Evolutionary conservation across 2,329 filamentous ascomycete genomes (phyloP), one percentile per base, ranked within the genome.

Genomic region (Xylariaceae sp.): DNA sequence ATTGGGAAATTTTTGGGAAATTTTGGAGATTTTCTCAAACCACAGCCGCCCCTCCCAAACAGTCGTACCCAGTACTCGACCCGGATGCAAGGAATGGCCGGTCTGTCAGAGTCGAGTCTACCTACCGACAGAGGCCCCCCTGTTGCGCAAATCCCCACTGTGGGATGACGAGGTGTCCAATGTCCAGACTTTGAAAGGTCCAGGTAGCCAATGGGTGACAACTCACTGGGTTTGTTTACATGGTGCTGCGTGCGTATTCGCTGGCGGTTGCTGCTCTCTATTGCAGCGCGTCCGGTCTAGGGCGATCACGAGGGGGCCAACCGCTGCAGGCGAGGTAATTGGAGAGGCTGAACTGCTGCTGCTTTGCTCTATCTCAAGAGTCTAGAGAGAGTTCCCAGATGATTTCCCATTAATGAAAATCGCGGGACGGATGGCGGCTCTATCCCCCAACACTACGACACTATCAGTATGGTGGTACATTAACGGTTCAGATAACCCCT

Each of bases 1-100:
- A 50, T 48, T 56, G 45, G 52, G 44, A 50, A 49, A 42, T 36
- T 54, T 54, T 59, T 54, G 58, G 54, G 58, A 55, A 59, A 59
- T 57, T 60, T 63, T 61, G 55, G 56, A 55, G 45, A 53, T 48
- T 37, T n/a, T n/a, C 5, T 11, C 32, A 48, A 43, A 21, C 41
- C 29, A n/a, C n/a, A n/a, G n/a, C n/a, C n/a, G n/a, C n/a, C n/a
- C n/a, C n/a, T n/a, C n/a, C n/a, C n/a, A n/a, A n/a, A n/a, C n/a
- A n/a, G n/a, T 54, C 45, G 57, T 60, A 45, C 45, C 50, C 23
- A 50, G 38, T 58, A 61, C 58, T 21, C 40, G 37, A 10, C 14
- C 2, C 4, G 4, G 7, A 8, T 7, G 10, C 42, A 8, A 12
- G 6, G 17, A 14, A 22, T 22, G 27, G 47, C 42, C 19, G 39